A percentile compares a stretch with the other conserved stretches of the same genome.
Evolutionary conservation across 768 basidiomycete species (phyloP).

Genomic region (Dacryopinax spathularia): DNA sequence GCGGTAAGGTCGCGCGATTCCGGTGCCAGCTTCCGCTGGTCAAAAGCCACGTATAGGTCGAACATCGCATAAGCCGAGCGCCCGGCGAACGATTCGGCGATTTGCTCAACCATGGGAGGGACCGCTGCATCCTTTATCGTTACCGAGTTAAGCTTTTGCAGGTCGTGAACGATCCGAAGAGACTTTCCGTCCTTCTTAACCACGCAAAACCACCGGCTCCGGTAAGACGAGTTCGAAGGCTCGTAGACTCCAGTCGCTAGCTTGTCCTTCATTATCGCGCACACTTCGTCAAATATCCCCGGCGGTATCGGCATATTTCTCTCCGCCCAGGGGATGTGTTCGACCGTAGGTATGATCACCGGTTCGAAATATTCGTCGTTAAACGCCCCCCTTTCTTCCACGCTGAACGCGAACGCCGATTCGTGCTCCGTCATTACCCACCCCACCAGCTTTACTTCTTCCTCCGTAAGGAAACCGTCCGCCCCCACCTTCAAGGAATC

Average conservation of each 20-base stretch:
- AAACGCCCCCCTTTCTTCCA: constrained; percentile 26
- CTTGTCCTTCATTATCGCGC: constrained; percentile 25
- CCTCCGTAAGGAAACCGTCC: constrained; percentile 21
- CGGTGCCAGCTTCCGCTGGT: constrained; percentile 22
- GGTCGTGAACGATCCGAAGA: constrained; percentile 25
- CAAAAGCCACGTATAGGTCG: constrained; percentile 24
- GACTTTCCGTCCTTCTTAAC: constrained; percentile 27
- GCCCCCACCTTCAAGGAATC: constrained; percentile 9
- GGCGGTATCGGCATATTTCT: constrained; percentile 23
- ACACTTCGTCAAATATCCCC: constrained; percentile 22
- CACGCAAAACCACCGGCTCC: constrained; percentile 25
- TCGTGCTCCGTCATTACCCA: constrained; percentile 25
- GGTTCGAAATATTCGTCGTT: too few relatives aligned
- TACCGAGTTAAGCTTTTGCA: constrained; percentile 29
- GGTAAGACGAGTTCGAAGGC: too few relatives aligned
- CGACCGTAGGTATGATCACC: too few relatives aligned
- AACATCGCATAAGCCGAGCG: constrained; percentile 16
- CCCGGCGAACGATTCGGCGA: constrained; percentile 26
- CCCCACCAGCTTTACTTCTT: constrained; percentile 24
- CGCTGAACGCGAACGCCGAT: constrained; percentile 28
- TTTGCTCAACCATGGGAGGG: constrained; percentile 22
- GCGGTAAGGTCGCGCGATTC: constrained; percentile 28
- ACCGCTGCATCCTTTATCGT: constrained; percentile 28
- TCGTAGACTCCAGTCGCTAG: constrained; percentile 30
- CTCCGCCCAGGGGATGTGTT: constrained; percentile 25